Evolutionary conservation across 495 filamentous ascomycete genomes (phyloP), one percentile per base, ranked within the genome.

Genomic region (Tuber indicum): DNA sequence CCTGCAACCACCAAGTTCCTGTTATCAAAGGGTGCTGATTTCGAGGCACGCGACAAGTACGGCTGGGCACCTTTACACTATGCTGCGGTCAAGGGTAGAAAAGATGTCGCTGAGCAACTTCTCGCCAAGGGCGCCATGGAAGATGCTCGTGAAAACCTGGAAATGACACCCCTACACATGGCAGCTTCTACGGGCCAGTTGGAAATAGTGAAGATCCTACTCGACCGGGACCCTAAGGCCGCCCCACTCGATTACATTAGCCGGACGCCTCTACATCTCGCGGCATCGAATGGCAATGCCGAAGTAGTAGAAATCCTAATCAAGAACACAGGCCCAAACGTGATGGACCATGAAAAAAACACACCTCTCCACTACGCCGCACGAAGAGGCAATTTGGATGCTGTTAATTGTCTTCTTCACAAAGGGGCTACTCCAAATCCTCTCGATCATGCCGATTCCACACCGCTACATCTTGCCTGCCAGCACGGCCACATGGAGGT

Each of bases 351-450:
- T 26, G n/a, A 62, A 62, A 26, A 62, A 14, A 62, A 32, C 10
- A 78, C 77, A n/a, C 77, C 77, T 8, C 77, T 78, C 23, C 74
- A 78, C 73, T 78, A 75, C 52, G 74, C 77, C 14, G 74, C 77
- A 32, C 70, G 47, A 52, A 66, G n/a, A 4, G 77, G 77, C 23
- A 69, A 76, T 66, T 41, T 73, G 26, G 45, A 46, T 39, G 72
- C 71, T 14, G 70, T 76, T 14, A 19, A 46, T n/a, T 71, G 36
- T 17, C 77, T 78, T 71, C 44, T 75, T 39, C 42, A 47, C 42
- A 49, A 49, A 26, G 77, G 77, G 8, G 77, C 77, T 26, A 14
- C 26, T 62, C 52, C 52, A 62, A 32, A 3, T n/a, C n/a, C n/a
- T 14, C 10, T 14, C 10, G 26, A 26, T 16, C 10, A 26, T 3